phyloP scores from a whole-genome alignment of 805 yeast species.

The Brettanomyces naardenensis region DNA sequence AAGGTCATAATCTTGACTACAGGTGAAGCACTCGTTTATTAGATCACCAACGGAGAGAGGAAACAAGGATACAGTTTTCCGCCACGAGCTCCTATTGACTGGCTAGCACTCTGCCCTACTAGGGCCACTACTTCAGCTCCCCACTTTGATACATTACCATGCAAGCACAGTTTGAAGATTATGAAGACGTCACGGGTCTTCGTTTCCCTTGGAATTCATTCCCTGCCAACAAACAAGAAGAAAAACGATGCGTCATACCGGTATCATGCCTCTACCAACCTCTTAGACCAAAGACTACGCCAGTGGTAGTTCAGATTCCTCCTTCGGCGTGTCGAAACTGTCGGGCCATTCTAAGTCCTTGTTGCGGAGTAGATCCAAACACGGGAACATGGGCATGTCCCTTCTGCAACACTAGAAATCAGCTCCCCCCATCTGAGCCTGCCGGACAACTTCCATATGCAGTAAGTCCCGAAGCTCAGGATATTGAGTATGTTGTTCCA shows the following conservation, averaged over 20 bases:
- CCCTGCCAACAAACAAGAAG: conserved; percentile 47
- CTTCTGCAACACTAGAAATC: conserved; percentile 43
- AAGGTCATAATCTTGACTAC: too few species aligned
- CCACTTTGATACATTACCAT: not conserved
- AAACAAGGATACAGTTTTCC: too few species aligned
- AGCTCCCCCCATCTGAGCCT: conserved; percentile 20
- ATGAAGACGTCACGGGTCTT: conserved; percentile 68
- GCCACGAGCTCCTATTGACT: too few species aligned
- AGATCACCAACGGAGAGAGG: too few species aligned
- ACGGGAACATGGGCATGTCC: conserved; percentile 45
- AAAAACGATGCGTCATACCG: conserved; percentile 45
- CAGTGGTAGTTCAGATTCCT: conserved; percentile 29
- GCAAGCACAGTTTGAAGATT: conserved; percentile 32
- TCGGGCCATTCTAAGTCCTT: conserved; percentile 48
- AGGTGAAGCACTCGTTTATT: too few species aligned
- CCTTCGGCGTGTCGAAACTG: conserved; percentile 48
- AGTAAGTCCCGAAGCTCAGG: conserved; percentile 31
- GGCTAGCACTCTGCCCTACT: too few species aligned
- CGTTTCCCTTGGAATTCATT: conserved; percentile 67
- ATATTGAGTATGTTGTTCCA: conserved; percentile 42
- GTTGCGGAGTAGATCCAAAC: conserved; percentile 28
- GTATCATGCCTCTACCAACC: conserved; percentile 55
- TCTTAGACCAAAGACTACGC: conserved; percentile 36
- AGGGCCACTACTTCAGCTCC: too few species aligned
- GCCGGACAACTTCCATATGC: conserved; percentile 26